These are phyloP conservation scores for Aspergillus fructus DNA, from an alignment of 2,329 filamentous ascomycete species.

Conservation along the genomic window DNA sequence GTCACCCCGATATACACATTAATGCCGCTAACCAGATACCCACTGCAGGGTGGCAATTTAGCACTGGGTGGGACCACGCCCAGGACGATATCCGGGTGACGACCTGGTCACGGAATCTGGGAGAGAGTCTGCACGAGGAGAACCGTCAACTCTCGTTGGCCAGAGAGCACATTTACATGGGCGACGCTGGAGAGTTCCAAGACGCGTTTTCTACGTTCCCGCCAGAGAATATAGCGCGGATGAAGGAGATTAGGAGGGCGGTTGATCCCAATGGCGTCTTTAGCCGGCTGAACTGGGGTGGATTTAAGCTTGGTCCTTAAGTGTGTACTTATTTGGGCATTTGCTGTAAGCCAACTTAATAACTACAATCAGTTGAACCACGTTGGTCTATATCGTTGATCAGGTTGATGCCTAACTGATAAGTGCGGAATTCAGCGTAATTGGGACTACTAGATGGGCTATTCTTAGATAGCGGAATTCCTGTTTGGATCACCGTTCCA, in stretches of 20 bases:
- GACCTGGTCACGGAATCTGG: conserved; percentile 30
- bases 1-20: neutral
- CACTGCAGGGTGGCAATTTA: conserved; percentile 38
- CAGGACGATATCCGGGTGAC: conserved; percentile 39
- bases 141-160: conserved; percentile 33
- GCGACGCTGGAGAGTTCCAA: conserved; percentile 40
- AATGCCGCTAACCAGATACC: neutral
- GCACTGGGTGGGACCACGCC: conserved; percentile 37
- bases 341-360: too few species aligned
- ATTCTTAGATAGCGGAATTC: too few species aligned
- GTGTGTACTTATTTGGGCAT: too few species aligned
- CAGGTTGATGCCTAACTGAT: too few species aligned
- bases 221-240: conserved; percentile 32
- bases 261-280: conserved; percentile 38
- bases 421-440: too few species aligned
- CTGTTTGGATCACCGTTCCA: too few species aligned
- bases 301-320: conserved; percentile 26
- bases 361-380: too few species aligned
- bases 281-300: conserved; percentile 36
- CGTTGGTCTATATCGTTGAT: too few species aligned
- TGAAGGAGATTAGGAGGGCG: conserved; percentile 28
- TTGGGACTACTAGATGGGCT: too few species aligned
- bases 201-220: conserved; percentile 36
- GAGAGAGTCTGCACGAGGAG: conserved; percentile 30
- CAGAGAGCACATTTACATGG: conserved; percentile 40